Evolutionary conservation across 306 rosid species (phyloP).

Genomic region (Biancaea sappan): DNA sequence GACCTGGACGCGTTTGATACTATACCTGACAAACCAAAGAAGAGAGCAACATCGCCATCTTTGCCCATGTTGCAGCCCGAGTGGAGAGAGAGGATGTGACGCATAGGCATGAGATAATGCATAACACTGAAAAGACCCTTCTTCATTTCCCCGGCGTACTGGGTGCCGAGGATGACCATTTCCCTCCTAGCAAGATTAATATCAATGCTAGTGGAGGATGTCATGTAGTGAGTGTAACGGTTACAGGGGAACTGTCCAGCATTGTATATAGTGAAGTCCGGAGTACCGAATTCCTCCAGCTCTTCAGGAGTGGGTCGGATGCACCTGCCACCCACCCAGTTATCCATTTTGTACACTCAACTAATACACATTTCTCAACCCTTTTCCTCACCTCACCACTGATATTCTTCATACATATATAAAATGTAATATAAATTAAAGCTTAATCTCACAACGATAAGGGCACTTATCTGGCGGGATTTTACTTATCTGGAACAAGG

Average conservation of each 20-base stretch:
- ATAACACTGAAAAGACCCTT: constrained; percentile 85
- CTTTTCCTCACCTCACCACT: not conserved
- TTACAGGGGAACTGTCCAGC: constrained; percentile 95
- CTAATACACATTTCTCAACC: not conserved
- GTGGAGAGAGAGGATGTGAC: constrained; percentile 77
- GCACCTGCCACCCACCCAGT: constrained; percentile 62
- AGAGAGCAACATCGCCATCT: constrained; percentile 91
- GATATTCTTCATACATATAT: not conserved
- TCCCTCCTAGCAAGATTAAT: constrained; percentile 81
- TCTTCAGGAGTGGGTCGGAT: constrained; percentile 81
- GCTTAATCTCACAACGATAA: not conserved
- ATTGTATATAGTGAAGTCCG: constrained; percentile 88
- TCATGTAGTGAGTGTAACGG: constrained; percentile 93
- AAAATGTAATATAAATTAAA: not conserved
- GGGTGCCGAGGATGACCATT: constrained; percentile 96
- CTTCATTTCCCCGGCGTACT: constrained; percentile 97
- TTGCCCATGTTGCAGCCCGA: constrained; percentile 93
- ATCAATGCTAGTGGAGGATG: constrained; percentile 89
- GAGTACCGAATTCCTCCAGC: constrained; percentile 82
- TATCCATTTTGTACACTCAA: constrained; percentile 14
- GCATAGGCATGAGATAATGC: constrained; percentile 95
- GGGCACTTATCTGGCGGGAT: constrained; percentile 21
- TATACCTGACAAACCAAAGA: constrained; percentile 89
- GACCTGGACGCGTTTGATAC: not conserved
- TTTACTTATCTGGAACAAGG: constrained; percentile 9